Evolutionary conservation across 768 basidiomycete species (phyloP).

Genomic region (Coprinellus aureogranulatus): DNA sequence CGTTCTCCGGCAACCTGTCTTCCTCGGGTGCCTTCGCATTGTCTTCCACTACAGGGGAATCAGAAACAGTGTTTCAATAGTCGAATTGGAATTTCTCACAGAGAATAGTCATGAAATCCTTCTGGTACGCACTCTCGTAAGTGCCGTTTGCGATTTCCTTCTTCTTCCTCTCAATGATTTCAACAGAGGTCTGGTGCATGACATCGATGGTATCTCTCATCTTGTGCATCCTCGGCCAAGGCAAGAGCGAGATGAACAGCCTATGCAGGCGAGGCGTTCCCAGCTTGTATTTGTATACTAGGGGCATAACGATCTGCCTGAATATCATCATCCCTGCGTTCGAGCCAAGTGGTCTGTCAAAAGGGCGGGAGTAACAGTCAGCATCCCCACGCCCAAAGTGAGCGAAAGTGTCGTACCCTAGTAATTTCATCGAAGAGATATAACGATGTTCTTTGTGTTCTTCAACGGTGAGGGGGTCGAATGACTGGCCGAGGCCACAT

Average conservation of each 20-base stretch:
- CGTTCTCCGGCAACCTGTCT: conserved; percentile 32
- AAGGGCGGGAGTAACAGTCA: too few species aligned
- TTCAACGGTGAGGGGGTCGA: conserved; percentile 30
- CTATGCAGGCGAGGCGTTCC: conserved; percentile 25
- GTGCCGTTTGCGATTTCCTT: conserved; percentile 21
- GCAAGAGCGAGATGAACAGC: conserved; percentile 28
- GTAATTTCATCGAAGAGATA: conserved; percentile 23
- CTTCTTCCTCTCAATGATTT: conserved; percentile 37
- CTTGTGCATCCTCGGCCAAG: conserved; percentile 26
- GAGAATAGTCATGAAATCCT: conserved; percentile 46
- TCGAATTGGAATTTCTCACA: conserved; percentile 25
- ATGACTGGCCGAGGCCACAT: conserved; percentile 41
- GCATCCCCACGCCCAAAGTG: too few species aligned
- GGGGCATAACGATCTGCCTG: conserved; percentile 19
- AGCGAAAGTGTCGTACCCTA: conserved; percentile 25
- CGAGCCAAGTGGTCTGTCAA: too few species aligned
- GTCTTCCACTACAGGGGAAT: conserved; percentile 32
- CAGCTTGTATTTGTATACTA: conserved; percentile 23
- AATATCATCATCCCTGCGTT: conserved; percentile 12
- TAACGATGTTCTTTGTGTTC: conserved; percentile 28
- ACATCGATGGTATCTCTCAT: conserved; percentile 31
- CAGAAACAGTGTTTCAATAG: not conserved
- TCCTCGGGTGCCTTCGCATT: conserved; percentile 32
- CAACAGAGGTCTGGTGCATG: conserved; percentile 32
- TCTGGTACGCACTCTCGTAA: conserved; percentile 36